Base-by-base conservation (phyloP, 805 yeast genomes). In the Saccharomycopsis microspora region DNA sequence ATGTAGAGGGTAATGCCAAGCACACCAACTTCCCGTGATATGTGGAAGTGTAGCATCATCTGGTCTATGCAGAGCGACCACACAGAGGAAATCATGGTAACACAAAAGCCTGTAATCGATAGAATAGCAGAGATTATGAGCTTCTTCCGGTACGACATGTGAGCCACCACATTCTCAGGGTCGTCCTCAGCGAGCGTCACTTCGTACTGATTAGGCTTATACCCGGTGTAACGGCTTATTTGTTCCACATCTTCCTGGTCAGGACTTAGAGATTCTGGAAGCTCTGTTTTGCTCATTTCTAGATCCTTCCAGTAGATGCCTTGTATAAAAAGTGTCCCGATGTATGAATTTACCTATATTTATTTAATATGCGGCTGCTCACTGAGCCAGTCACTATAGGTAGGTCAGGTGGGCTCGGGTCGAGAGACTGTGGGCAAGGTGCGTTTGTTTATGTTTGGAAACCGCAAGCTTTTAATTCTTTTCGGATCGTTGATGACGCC, bases 71-170 rank as follows among this genome's bases (percentile, higher is more conserved):
- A 83, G 53, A 80, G 70, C 3, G 85, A 72, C 71, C 81, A 84
- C 43, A 76, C 70, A 0, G 88, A 82, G 0, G 89, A 81, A 5
- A 83, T 75, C 62, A 82, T 70, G 0, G 89, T 81, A 39, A 81
- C 76, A 46, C 77, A 71, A 49, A 81, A 68, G 41, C 85, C 74
- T 4, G 80, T 67, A 5, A 67, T 8, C 1, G 85, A 78, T 6
- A 80, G 67, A 6, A 76, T 63, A 41, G 69, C 41, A 0, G 86
- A 72, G 37, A 80, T 68, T 42, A 65, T 58, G 78, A 84, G 79
- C 60, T 80, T 82, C 44, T 74, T 68, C 56, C 65, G 57, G 4
- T 46, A 49, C 1, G 84, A 70, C 68, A 72, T 53, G 4, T 49
- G 47, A 4, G 56, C 51, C 6, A 56, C 57, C 27, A 64, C 57